Base-by-base conservation (phyloP, 306 rosid genomes). In the Casuarina equisetifolia region DNA sequence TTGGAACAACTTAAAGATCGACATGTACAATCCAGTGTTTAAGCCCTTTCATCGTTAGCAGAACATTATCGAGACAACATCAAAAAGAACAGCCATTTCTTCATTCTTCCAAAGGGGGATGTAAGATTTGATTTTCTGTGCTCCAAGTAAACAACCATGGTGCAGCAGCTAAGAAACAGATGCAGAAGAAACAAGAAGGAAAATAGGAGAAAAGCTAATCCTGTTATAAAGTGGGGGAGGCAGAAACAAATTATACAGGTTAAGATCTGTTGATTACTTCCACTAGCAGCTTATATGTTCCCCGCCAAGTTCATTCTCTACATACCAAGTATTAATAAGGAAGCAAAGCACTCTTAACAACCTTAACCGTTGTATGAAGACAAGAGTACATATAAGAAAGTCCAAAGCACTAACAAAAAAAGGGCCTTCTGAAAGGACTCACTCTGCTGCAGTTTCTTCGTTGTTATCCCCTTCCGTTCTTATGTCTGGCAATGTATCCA, bases 391-490 rank as follows among this genome's bases (percentile, higher is more conserved):
- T 54, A 48, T 74, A 59, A 79, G 84, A 68, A 75, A 59, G 83
- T 63, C 45, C 42, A 74, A 76, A 76, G 70, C 69, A 40, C 63
- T 80, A 19, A 50, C 51, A 62, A 75, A 43, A 77, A 70, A 49
- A 48, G 67, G 76, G 19, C 54, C 70, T 50, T 59, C 53, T 70
- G 74, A 66, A 45, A 40, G 25, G 13, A 32, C 70, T 88, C 70
- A 88, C 81, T 89, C 98, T 32, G 92, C 91, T 17, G 93, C 91
- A 73, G 61, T 78, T 76, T 90, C 96, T 1, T 88, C 97, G 69
- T 64, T 83, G 36, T 81, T 82, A 59, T 87, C 84, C 70, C 85
- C 90, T 57, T 70, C 89, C 10, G 81, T 87, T 86, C 77, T 85
- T 38, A 87, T 78, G 19, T 90, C 92, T 1, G 97, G 91, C 69